Evolutionary conservation across 2,329 filamentous ascomycete species (phyloP).

Genomic region (Phialemoniopsis sp.): DNA sequence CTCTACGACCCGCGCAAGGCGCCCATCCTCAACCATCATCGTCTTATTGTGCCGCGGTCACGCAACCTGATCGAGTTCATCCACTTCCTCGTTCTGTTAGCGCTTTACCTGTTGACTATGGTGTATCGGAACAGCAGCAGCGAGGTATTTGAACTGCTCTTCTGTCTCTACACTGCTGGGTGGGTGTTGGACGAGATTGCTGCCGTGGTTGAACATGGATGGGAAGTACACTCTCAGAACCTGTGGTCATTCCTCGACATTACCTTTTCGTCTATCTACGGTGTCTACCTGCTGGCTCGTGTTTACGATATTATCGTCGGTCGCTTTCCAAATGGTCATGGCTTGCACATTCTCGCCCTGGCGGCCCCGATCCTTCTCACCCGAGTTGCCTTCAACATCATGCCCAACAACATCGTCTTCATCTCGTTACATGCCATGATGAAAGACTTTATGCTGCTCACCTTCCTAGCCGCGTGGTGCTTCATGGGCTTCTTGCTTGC

Average conservation of each 20-base stretch:
- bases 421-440: constrained; percentile 72
- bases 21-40: constrained; percentile 78
- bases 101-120: constrained; percentile 71
- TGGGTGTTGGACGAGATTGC: constrained; percentile 70
- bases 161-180: constrained; percentile 70
- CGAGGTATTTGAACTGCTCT: constrained; percentile 58
- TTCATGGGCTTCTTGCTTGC: constrained; percentile 69
- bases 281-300: constrained; percentile 56
- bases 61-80: constrained; percentile 70
- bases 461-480: constrained; percentile 62
- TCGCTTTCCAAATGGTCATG: constrained; percentile 38
- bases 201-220: constrained; percentile 60
- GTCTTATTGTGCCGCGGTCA: constrained; percentile 76
- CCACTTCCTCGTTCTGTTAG: constrained; percentile 68
- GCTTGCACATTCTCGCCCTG: constrained; percentile 61
- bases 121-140: constrained; percentile 54
- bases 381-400: constrained; percentile 66
- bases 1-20: constrained; percentile 75
- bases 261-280: constrained; percentile 62
- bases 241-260: constrained; percentile 72
- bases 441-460: constrained; percentile 65
- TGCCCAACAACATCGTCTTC: constrained; percentile 73
- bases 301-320: constrained; percentile 47
- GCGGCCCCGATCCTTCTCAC: constrained; percentile 68
- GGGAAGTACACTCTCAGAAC: constrained; percentile 69